Base-by-base conservation (phyloP, 805 yeast species). In the Starmerella geochares region DNA sequence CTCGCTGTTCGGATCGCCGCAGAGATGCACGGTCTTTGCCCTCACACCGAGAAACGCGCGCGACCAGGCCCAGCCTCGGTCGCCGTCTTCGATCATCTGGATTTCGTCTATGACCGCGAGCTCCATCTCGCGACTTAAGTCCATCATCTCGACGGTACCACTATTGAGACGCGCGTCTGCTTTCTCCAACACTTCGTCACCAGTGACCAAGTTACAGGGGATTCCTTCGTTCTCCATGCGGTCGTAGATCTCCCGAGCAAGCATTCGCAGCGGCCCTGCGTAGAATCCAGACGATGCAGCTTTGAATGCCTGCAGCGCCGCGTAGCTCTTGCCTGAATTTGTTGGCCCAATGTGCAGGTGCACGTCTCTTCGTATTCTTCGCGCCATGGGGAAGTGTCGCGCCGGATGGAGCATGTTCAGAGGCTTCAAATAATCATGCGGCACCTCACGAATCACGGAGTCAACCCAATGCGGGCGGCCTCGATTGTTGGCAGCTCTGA, bases 261-360 rank as follows among this genome's bases (percentile, higher is more conserved):
- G 70, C 49, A 92, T 71, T 53, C 99, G 72, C 42, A 92, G 68
- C 0, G 99, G 99, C 0, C 97, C 97, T 0, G 97, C 97, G 66
- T 81, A 92, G 57, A 83, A 84, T 0, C 98, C 98, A 17, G 79
- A 73, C 28, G 78, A 71, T 14, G 86, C 79, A 19, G 65, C 60
- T 57, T 79, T 79, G 44, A 92, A 71, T 49, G 78, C 73, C 58
- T 82, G 72, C 41, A 92, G 67, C 0, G 97, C 95, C 43, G 77
- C 75, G 62, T 85, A 84, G 0, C 97, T 92, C 61, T 92, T 92
- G 11, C 99, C 99, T 57, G 92, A 81, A 64, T 92, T 92, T 0
- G 99, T 92, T 1, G 99, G 98, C 0, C 99, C 99, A 10, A 92
- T 85, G 63, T 92, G 99, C 79, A 92, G 76, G n/a, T 83, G 74